Conservation (phyloP, 345 rosid species). For the Ceriops tagal region DNA sequence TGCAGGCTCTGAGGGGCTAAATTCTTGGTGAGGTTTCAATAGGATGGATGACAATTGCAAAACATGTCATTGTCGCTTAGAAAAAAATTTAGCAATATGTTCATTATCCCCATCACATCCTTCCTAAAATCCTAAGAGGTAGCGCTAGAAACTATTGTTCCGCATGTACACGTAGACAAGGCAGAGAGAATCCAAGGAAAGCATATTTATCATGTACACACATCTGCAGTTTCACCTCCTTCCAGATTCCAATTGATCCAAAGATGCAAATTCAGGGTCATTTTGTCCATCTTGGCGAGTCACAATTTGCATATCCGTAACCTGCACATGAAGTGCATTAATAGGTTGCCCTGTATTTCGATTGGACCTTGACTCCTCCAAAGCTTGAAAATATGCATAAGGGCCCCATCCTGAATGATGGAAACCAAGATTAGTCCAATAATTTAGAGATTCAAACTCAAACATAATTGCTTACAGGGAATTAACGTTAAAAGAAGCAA, state of each 20-base stretch:
- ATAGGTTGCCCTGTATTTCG: slow-evolving; percentile 14
- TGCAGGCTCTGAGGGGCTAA: no score
- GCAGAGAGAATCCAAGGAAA: no score
- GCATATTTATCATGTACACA: no score
- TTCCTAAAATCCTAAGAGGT: no score
- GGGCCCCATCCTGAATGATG: slow-evolving; percentile 54
- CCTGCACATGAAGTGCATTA: slow-evolving; percentile 14
- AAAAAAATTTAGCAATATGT: no score
- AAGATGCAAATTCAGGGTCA: slow-evolving; percentile 7
- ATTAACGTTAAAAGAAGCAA: no score
- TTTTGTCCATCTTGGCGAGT: slow-evolving; percentile 4
- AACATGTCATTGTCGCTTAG: no score
- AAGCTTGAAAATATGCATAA: slow-evolving; percentile 59
- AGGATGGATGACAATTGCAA: no score
- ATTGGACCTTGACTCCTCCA: slow-evolving; percentile 33
- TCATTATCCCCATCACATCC: no score
- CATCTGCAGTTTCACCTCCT: slow-evolving; percentile 10
- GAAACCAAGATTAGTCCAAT: neutral
- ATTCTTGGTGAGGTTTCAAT: no score
- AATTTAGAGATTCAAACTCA: neutral
- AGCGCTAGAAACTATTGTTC: no score
- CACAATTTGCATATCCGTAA: slow-evolving; percentile 2
- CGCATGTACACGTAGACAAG: no score
- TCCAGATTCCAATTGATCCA: slow-evolving; percentile 33
- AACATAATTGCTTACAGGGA: neutral